A percentile compares a stretch with the other conserved stretches of the same genome.
phyloP scores from a whole-genome alignment of 331 rosid genomes.

The Acacia pycnantha region DNA sequence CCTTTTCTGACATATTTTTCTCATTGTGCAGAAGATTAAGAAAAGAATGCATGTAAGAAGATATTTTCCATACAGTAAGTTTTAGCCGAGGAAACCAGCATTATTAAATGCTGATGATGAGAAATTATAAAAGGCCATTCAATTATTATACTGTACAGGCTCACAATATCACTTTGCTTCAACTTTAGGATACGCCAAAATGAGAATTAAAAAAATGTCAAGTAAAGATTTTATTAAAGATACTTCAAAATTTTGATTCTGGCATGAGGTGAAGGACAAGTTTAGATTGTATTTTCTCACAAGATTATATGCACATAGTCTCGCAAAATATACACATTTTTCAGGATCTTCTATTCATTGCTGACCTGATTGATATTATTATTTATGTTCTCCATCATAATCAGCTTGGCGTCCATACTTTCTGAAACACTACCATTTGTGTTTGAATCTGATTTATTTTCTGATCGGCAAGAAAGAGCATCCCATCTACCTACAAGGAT shows the following conservation, averaged over 20 bases:
- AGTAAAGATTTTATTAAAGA: not conserved
- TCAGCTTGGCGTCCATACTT: constrained; percentile 33
- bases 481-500: constrained; percentile 57
- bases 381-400: constrained; percentile 22
- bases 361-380: constrained; percentile 50
- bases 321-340: not conserved
- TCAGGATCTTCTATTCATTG: constrained; percentile 22
- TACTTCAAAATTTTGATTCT: not conserved
- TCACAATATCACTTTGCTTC: not conserved
- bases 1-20: not conserved
- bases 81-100: not conserved
- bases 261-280: constrained; percentile 23
- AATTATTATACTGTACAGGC: not conserved
- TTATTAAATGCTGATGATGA: not conserved
- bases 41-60: not conserved
- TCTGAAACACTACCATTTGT: constrained; percentile 36
- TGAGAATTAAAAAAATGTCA: not conserved
- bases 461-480: constrained; percentile 46
- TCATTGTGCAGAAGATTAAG: not conserved
- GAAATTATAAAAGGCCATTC: not conserved
- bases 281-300: not conserved
- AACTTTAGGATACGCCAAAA: constrained; percentile 1
- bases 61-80: not conserved
- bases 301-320: constrained; percentile 9
- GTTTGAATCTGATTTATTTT: constrained; percentile 36